These are phyloP conservation scores for Erysimum pusillum DNA, from an alignment of 441 rosid species.

Conservation along the genomic window DNA sequence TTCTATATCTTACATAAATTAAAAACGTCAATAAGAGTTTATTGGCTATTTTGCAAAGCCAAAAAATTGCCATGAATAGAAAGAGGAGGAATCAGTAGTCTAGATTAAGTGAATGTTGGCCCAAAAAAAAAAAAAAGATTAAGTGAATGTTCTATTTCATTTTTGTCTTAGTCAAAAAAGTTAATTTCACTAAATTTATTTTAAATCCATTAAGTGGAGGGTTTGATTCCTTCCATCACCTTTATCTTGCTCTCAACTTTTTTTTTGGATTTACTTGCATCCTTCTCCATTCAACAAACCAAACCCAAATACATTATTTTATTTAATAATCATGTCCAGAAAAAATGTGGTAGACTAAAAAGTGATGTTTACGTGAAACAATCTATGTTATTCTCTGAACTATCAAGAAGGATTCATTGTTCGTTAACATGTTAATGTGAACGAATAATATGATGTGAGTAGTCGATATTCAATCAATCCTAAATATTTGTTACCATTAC, in stretches of 20 bases:
- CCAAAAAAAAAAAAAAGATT: too few relatives aligned
- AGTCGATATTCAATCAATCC: not conserved
- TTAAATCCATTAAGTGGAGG: constrained; percentile 43
- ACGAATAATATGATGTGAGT: constrained; percentile 33
- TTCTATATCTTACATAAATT: constrained; percentile 20
- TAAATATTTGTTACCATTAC: not conserved
- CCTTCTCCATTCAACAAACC: constrained; percentile 45
- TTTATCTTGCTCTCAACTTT: constrained; percentile 42
- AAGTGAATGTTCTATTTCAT: constrained; percentile 41
- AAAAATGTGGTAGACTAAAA: not conserved
- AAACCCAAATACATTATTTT: constrained; percentile 20
- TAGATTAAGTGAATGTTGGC: constrained; percentile 47
- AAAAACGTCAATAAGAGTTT: constrained; percentile 15
- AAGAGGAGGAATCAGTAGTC: constrained; percentile 37
- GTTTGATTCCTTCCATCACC: constrained; percentile 48
- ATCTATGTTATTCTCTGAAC: constrained; percentile 14
- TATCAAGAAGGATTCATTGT: not conserved
- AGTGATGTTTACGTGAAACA: constrained; percentile 14
- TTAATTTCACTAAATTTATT: constrained; percentile 34
- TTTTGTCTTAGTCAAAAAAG: constrained; percentile 40
- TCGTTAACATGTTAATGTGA: not conserved
- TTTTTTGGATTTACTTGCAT: constrained; percentile 46
- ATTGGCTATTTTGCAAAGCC: constrained; percentile 34
- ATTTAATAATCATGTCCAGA: constrained; percentile 20
- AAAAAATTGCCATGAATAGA: constrained; percentile 38